Base-by-base conservation (phyloP, 768 basidiomycete genomes). In the Suillus occidentalis region DNA sequence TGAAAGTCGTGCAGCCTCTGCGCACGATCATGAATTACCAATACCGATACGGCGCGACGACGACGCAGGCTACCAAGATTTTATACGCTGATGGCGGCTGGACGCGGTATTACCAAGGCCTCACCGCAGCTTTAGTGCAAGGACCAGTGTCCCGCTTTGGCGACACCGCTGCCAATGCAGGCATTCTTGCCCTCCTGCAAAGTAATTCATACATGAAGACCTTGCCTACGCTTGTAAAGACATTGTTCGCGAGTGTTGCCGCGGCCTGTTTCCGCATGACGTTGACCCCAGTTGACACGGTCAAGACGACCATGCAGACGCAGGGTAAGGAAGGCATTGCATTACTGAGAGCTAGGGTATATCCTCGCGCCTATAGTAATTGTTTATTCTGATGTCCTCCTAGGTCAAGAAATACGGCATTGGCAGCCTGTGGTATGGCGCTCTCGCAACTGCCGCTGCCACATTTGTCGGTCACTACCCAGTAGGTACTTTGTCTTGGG, bases 1-100 rank as follows among this genome's bases (percentile, higher is more conserved):
- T 59, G 18, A 59, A 63, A 66, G 49, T 66, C 14, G 31, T 43
- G n/a, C 36, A 90, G 90, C 95, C 94, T 6, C 77, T 97, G n/a
- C 86, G 94, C n/a, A 97, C 96, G 3, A 84, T 95, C 63, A 98
- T 99, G 97, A 99, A 98, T 81, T 97, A 92, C 73, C 94, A 95
- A 78, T 95, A 95, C 75, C 87, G 90, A 61, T 95, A 87, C 72
- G 95, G 95, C n/a, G 90, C 89, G 2, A 84, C 87, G 2, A 87
- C 87, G 7, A 87, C 86, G 0, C 77, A 83, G 45, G 89, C 92
- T 14, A 85, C 83, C 63, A 75, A 76, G 57, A 92, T 85, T 4
- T 86, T 96, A 20, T 90, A 90, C 73, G 77, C 76, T 2, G 90
- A 95, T 65, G 94, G 95, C 16, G 93, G 94, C 10, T 90, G 84